Conservation (phyloP, 805 yeast genomes). For the Metschnikowia borealis region DNA sequence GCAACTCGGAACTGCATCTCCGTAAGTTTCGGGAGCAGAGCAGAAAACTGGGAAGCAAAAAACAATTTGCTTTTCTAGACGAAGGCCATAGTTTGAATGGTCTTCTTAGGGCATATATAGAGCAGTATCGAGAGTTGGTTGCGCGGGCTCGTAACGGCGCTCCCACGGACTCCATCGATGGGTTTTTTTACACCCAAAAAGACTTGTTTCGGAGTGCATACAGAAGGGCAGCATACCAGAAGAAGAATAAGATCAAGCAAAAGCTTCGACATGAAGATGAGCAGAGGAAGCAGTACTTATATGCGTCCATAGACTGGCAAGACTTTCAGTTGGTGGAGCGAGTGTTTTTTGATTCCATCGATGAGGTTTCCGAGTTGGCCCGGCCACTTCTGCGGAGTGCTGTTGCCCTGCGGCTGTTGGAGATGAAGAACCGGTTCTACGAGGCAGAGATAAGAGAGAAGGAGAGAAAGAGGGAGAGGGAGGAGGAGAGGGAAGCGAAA, state of each 20-base stretch:
- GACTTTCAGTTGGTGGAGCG: constrained; percentile 71
- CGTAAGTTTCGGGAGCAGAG: constrained; percentile 33
- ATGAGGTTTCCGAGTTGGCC: constrained; percentile 52
- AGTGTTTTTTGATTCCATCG: constrained; percentile 59
- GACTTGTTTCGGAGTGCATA: constrained; percentile 46
- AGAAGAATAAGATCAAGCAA: constrained; percentile 34
- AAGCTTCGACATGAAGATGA: constrained; percentile 31
- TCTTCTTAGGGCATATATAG: constrained; percentile 45
- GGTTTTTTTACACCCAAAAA: constrained; percentile 20
- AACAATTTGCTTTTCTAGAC: constrained; percentile 67
- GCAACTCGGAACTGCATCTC: constrained; percentile 49
- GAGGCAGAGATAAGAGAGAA: constrained; percentile 10
- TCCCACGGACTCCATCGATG: background rate
- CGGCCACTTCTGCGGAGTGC: constrained; percentile 55
- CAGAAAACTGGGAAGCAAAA: constrained; percentile 32
- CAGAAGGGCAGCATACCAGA: constrained; percentile 52
- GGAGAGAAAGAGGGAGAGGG: constrained; percentile 2
- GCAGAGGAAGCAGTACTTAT: constrained; percentile 37
- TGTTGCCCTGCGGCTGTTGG: constrained; percentile 57
- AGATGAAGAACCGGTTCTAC: constrained; percentile 41
- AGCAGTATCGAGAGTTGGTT: constrained; percentile 47
- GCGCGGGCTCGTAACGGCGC: constrained; percentile 9
- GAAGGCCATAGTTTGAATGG: constrained; percentile 56
- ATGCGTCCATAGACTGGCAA: constrained; percentile 84
- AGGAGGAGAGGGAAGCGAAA: background rate